phyloP scores from a whole-genome alignment of 352 stramenopile species.

The Phytophthora chlamydospora region DNA sequence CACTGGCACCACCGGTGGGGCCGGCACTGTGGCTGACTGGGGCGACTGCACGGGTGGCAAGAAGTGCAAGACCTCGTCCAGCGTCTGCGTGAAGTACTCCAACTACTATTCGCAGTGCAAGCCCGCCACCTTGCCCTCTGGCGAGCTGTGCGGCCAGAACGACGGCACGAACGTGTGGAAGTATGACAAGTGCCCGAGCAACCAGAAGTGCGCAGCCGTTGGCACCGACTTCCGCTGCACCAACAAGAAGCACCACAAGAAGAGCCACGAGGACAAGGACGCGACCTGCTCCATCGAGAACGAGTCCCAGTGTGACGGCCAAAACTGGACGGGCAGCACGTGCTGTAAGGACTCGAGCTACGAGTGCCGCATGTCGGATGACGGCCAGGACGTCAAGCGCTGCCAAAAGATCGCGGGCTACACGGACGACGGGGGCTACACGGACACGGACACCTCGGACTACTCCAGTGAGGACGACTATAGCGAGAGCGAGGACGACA shows the following conservation, averaged over 20 bases:
- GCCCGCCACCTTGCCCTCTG: constrained; percentile 16
- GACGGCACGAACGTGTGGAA: constrained; percentile 42
- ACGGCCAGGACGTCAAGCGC: constrained; percentile 24
- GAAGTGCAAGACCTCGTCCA: constrained; percentile 13
- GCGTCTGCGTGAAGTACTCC: constrained; percentile 35
- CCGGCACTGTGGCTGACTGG: constrained; percentile 23
- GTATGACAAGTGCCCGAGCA: constrained; percentile 38
- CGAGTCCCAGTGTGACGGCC: constrained; percentile 27
- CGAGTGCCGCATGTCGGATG: constrained; percentile 24
- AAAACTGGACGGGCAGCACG: constrained; percentile 27
- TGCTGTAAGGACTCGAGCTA: constrained; percentile 28
- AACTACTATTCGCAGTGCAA: constrained; percentile 46
- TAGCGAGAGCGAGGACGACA: constrained; percentile 31
- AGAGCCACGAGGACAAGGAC: constrained; percentile 9
- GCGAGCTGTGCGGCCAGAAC: constrained; percentile 44
- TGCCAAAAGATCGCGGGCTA: constrained; percentile 23
- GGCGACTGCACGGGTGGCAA: constrained; percentile 22
- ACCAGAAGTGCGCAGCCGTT: constrained; percentile 28
- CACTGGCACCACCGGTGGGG: constrained; percentile 7
- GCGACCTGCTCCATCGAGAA: constrained; percentile 23
- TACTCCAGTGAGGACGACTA: constrained; percentile 17
- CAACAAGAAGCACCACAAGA: constrained; percentile 32
- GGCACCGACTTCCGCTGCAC: constrained; percentile 40
- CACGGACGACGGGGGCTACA: neutral
- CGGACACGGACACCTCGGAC: constrained; percentile 12